Percentiles rank a stretch among this genome's conserved stretches.
phyloP scores from a whole-genome alignment of 2,329 filamentous ascomycete genomes.

The Trichoderma hamatum region DNA sequence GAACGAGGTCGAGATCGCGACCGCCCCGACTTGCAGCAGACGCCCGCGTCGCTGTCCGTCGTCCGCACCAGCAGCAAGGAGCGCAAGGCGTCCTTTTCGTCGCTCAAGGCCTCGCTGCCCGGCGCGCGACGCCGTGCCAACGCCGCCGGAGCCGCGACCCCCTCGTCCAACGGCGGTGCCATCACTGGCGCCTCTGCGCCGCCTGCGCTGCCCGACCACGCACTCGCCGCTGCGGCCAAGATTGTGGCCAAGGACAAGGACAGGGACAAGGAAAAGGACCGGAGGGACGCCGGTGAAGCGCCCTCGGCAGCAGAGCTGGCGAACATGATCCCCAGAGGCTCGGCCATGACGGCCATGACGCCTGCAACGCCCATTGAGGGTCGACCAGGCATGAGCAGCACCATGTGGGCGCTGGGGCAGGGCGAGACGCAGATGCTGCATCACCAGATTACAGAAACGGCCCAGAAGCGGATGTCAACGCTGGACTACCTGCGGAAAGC shows the following conservation, averaged over 20 bases:
- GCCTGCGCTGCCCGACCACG: slow-evolving; percentile 57
- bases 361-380: slow-evolving; percentile 29
- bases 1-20: slow-evolving; percentile 16
- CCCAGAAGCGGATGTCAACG: slow-evolving; percentile 90
- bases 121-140: slow-evolving; percentile 48
- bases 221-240: slow-evolving; percentile 54
- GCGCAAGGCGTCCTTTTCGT: slow-evolving; percentile 54
- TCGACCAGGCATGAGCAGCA: slow-evolving; percentile 11
- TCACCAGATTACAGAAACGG: slow-evolving; percentile 77
- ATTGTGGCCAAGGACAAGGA: slow-evolving; percentile 35
- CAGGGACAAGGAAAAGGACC: slow-evolving; percentile 29
- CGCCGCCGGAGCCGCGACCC: slow-evolving; percentile 43
- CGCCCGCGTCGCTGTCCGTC: slow-evolving; percentile 29
- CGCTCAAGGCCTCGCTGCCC: slow-evolving; percentile 58
- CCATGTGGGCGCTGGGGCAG: slow-evolving; percentile 39
- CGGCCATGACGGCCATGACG: slow-evolving; percentile 29
- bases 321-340: slow-evolving; percentile 26
- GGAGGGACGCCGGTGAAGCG: slow-evolving; percentile 36
- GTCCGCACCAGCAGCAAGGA: slow-evolving; percentile 45
- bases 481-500: slow-evolving; percentile 90
- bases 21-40: neutral
- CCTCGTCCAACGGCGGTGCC: slow-evolving; percentile 39
- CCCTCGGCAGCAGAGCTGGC: slow-evolving; percentile 26
- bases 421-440: slow-evolving; percentile 55
- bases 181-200: slow-evolving; percentile 52